These are phyloP conservation scores for Gnetum montanum DNA, from an alignment of 75 land plant species.

Conservation along the genomic window DNA sequence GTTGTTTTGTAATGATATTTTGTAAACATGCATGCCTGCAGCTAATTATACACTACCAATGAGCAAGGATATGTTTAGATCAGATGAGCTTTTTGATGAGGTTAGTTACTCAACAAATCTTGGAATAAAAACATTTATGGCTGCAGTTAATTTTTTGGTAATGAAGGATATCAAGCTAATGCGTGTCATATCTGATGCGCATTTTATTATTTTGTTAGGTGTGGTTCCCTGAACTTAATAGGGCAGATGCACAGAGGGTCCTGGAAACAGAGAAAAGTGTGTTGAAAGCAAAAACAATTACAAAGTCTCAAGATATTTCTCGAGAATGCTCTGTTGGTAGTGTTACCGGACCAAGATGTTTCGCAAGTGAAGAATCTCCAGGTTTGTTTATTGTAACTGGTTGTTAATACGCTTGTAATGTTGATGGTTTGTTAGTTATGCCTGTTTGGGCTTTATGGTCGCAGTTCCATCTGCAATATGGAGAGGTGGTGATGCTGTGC, in stretches of 20 bases:
- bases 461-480: neutral
- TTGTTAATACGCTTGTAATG: no score
- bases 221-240: slow-evolving; percentile 28
- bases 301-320: slow-evolving; percentile 1
- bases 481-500: neutral
- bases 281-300: slow-evolving; percentile 4
- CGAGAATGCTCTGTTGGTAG: slow-evolving; percentile 7
- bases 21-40: neutral
- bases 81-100: slow-evolving; percentile 44
- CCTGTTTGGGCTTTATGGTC: neutral
- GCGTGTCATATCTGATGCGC: no score
- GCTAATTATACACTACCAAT: slow-evolving; percentile 36
- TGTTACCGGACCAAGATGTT: slow-evolving; percentile 4
- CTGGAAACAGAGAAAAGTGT: slow-evolving; percentile 30
- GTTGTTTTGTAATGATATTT: neutral
- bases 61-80: slow-evolving; percentile 27
- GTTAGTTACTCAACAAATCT: no score
- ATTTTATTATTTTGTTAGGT: no score
- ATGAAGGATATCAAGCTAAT: no score
- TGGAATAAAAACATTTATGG: no score
- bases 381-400: no score
- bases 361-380: neutral
- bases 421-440: no score
- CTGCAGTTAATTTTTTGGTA: no score
- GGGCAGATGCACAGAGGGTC: slow-evolving; percentile 19